Evolutionary conservation across 2,329 filamentous ascomycete species (phyloP), one percentile per base, ranked within the genome.

Genomic region (Trichoderma arundinaceum): DNA sequence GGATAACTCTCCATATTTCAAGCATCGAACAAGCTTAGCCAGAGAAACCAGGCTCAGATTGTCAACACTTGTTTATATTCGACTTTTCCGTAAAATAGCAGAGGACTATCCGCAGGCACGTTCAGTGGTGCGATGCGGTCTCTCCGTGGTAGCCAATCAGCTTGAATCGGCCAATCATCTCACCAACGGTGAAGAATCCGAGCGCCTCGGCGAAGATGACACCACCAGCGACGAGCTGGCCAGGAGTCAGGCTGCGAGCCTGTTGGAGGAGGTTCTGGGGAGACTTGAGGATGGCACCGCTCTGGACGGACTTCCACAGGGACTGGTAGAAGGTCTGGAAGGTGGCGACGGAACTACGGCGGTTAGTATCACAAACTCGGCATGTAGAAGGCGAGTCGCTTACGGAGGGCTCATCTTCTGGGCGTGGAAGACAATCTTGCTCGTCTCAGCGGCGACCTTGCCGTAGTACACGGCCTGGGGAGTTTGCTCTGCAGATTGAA

Each of bases 351-450:
- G 89, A 89, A 71, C 94, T 97, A 75, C 41, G 12, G 15, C 35
- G 44, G 22, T 63, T 54, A 63, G 59, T 44, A 9, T 38, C 49
- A 46, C 38, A 8, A 5, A 7, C 28, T 6, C 8, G 41, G 59
- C 19, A 22, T n/a, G 19, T 13, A 12, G 22, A 12, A 17, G 28
- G n/a, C 8, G 9, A 17, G 38, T 57, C 44, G 66, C 94, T 88
- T 91, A 99, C 95, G 95, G 95, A 81, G 92, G 93, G 77, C 86
- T 84, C 93, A 99, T 97, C 83, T 91, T 92, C 81, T 94, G 93
- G 79, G 88, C 89, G 74, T 88, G 87, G 84, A 93, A 92, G 72
- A 98, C 88, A 72, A 97, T 86, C 86, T 92, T 96, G 77, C 86
- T 86, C 68, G 98, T 85, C 85, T 99, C 95, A 70, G 94, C 82